A percentile compares a stretch with the other conserved stretches of the same genome.
Conservation (phyloP, 2,329 filamentous ascomycete species). For the Byssothecium circinans region DNA sequence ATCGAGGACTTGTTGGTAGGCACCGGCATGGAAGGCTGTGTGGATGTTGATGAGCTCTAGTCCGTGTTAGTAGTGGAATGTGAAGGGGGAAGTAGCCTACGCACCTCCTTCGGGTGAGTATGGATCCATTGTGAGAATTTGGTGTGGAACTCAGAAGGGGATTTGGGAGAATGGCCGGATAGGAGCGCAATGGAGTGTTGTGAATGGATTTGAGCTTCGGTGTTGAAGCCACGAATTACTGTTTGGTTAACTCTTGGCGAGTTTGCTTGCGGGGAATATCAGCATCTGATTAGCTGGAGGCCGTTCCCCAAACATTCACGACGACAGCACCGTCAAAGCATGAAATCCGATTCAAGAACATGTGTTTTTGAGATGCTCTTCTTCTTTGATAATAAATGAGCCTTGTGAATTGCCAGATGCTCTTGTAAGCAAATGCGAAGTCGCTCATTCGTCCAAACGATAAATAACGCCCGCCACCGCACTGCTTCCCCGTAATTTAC, state of each 20-base stretch:
- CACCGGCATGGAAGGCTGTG: slow-evolving; percentile 71
- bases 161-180: not conserved
- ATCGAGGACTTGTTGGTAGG: slow-evolving; percentile 83
- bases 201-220: slow-evolving; percentile 9
- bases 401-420: too few species aligned
- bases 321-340: too few species aligned
- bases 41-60: slow-evolving; percentile 68
- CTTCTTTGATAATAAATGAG: too few species aligned
- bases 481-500: not conserved
- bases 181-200: slow-evolving; percentile 9
- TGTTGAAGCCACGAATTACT: slow-evolving; percentile 35
- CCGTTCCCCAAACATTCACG: too few species aligned
- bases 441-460: not conserved
- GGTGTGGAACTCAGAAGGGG: not conserved
- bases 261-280: slow-evolving; percentile 17
- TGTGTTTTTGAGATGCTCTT: too few species aligned
- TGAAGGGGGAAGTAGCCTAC: slow-evolving; percentile 12
- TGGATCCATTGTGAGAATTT: slow-evolving; percentile 51
- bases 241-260: slow-evolving; percentile 26
- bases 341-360: too few species aligned
- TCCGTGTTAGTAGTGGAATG: slow-evolving; percentile 15
- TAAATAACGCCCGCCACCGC: not conserved
- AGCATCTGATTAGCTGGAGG: not conserved
- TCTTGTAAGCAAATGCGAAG: too few species aligned
- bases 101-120: slow-evolving; percentile 65